These are phyloP conservation scores for Suhomyces emberorum DNA, from an alignment of 805 yeast genomes.

Conservation along the genomic window DNA sequence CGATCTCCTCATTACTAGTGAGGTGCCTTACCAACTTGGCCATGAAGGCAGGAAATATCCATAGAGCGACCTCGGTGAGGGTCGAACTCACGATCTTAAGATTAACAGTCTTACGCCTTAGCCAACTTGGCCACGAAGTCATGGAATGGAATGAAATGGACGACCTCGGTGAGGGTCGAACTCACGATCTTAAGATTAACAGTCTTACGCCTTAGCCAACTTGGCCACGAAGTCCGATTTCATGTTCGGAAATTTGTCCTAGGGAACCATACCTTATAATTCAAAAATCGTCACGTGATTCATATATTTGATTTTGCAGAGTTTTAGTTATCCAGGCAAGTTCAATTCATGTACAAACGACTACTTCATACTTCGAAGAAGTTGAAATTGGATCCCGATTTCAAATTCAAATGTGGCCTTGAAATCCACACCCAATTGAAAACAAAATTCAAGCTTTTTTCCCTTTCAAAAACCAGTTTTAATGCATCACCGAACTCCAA, in stretches of 20 bases:
- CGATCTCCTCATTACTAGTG: constrained; percentile 16
- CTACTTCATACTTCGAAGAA: neutral
- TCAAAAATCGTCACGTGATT: too few relatives aligned
- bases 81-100: constrained; percentile 13
- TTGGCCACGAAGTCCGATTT: constrained; percentile 17
- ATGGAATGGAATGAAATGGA: neutral
- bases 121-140: constrained; percentile 13
- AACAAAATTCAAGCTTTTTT: constrained; percentile 73
- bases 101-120: constrained; percentile 13
- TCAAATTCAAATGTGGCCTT: constrained; percentile 70
- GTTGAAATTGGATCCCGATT: constrained; percentile 16
- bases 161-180: constrained; percentile 20
- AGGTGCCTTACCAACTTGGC: constrained; percentile 14
- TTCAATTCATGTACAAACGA: constrained; percentile 1
- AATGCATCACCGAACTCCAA: constrained; percentile 61
- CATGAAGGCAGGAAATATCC: constrained; percentile 7
- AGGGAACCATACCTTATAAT: too few relatives aligned
- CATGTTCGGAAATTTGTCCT: too few relatives aligned
- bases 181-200: constrained; percentile 20
- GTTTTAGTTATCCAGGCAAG: neutral
- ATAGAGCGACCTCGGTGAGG: constrained; percentile 3
- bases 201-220: constrained; percentile 20
- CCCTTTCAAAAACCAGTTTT: constrained; percentile 50
- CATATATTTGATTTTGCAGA: neutral
- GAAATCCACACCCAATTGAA: constrained; percentile 91